Base-by-base conservation (phyloP, 352 stramenopile species). In the Pythium coloratum region DNA sequence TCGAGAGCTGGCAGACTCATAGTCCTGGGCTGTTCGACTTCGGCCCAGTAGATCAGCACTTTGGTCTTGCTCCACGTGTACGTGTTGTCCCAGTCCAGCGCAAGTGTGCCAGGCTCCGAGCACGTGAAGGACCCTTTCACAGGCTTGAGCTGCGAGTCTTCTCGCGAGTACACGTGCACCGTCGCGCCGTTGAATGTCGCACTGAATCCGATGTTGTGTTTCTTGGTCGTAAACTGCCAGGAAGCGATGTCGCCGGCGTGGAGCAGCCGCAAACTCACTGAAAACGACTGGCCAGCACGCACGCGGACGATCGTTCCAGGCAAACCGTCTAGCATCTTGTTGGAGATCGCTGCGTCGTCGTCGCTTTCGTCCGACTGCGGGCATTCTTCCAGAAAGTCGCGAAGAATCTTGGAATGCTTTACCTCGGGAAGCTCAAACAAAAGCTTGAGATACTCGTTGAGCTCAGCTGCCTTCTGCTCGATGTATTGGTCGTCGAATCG, bases 21-120 rank as follows among this genome's bases (percentile, higher is more conserved):
- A 3, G 28, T 65, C 50, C 34, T 64, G 2, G 47, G 18, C 30
- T 80, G 73, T 59, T 88, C 76, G 13, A 93, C 79, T 61, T 91
- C 84, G 12, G 84, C 81, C 81, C 81, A 90, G 70, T 93, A 93
- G 26, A 91, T 78, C 3, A 93, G 62, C 24, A 88, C 77, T 47
- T 93, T 93, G 56, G 65, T 76, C 50, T 91, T 90, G 64, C 82
- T 88, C 84, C 84, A 93, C 28, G 82, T 91, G 69, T 91, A 93
- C 62, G 84, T 91, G 65, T 93, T 93, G 70, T 93, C 84, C 84
- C 84, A 93, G 26, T 82, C 87, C 10, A 93, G 74, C 14, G 78
- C 85, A 51, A 81, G 88, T 14, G 76, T 82, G 0, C 84, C 84
- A n/a, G 82, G 70, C 5, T 62, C 50, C 0, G 60, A 55, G 56